Evolutionary conservation across 164 flowering plant genomes (phyloP).

Genomic region (Vitis rupestris): DNA sequence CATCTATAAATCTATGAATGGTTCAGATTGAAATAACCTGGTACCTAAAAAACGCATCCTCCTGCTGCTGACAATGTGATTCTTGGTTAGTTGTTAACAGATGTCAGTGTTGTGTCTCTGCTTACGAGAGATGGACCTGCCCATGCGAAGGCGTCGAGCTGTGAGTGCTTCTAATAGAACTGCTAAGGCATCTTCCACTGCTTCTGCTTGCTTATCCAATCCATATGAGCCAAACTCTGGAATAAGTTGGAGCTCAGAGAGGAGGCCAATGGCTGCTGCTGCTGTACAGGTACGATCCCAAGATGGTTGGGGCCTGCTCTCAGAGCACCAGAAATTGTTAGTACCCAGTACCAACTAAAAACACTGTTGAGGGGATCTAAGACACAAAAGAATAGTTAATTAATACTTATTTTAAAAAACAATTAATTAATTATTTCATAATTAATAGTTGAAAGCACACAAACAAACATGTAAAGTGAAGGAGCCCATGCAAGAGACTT

Average conservation of each 20-base stretch:
- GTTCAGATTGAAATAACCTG: not conserved
- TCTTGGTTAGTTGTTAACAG: constrained; percentile 25
- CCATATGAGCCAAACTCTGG: constrained; percentile 44
- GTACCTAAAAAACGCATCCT: not conserved
- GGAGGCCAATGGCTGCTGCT: constrained; percentile 80
- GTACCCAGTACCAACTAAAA: not conserved
- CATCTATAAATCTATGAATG: no score
- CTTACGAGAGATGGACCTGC: constrained; percentile 78
- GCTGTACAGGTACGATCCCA: constrained; percentile 98
- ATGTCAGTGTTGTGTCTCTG: constrained; percentile 43
- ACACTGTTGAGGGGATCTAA: not conserved
- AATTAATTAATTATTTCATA: no score
- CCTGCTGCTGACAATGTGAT: not conserved
- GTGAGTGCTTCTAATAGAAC: constrained; percentile 65
- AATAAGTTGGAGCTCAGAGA: constrained; percentile 60
- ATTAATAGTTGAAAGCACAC: no score
- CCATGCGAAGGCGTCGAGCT: constrained; percentile 70
- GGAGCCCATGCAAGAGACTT: not conserved
- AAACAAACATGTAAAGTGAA: not conserved
- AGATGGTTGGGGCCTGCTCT: constrained; percentile 92
- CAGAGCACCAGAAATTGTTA: not conserved
- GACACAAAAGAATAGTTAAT: not conserved
- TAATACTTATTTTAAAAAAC: no score
- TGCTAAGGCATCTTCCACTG: constrained; percentile 58
- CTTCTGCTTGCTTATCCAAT: constrained; percentile 70